These are phyloP conservation scores for Xylaria polymorpha DNA, from an alignment of 2,329 filamentous ascomycete genomes.

Conservation along the genomic window DNA sequence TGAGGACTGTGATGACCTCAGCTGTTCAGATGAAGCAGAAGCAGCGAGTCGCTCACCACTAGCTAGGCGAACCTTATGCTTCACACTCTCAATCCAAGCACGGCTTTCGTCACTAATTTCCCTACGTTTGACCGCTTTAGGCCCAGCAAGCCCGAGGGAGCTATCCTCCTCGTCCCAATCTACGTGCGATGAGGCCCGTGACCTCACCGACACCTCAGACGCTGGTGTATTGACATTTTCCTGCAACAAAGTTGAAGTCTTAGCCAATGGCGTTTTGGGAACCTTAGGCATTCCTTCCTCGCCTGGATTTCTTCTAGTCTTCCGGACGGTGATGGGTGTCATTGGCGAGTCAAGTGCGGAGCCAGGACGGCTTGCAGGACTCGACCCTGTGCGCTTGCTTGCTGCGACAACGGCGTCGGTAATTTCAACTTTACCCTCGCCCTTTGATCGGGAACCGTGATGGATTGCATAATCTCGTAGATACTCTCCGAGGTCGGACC, in stretches of 20 bases:
- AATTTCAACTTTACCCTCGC: constrained; percentile 68
- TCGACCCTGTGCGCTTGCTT: constrained; percentile 53
- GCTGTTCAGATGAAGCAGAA: constrained; percentile 38
- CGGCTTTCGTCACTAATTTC: constrained; percentile 78
- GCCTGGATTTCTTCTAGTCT: constrained; percentile 62
- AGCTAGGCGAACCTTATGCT: constrained; percentile 79
- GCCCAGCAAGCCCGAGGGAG: constrained; percentile 76
- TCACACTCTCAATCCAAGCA: constrained; percentile 85
- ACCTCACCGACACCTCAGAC: constrained; percentile 59
- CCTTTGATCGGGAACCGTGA: constrained; percentile 77
- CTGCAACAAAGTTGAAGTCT: constrained; percentile 37
- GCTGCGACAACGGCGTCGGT: constrained; percentile 59
- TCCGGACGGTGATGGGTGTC: constrained; percentile 65
- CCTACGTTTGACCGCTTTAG: constrained; percentile 70
- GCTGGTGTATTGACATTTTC: constrained; percentile 56
- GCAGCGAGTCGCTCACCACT: constrained; percentile 66
- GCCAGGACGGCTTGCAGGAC: constrained; percentile 56
- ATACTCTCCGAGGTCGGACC: constrained; percentile 96
- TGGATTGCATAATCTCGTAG: constrained; percentile 92
- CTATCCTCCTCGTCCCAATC: constrained; percentile 71
- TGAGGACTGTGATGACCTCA: constrained; percentile 22
- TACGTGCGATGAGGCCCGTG: constrained; percentile 64
- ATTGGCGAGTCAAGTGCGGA: constrained; percentile 55
- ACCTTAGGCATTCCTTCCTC: constrained; percentile 51
- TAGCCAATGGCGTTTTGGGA: constrained; percentile 58